Evolutionary conservation across 225 moss, liverwort and hornwort genomes (phyloP), one percentile per base, ranked within the genome.

Genomic region (Neckera pumila): DNA sequence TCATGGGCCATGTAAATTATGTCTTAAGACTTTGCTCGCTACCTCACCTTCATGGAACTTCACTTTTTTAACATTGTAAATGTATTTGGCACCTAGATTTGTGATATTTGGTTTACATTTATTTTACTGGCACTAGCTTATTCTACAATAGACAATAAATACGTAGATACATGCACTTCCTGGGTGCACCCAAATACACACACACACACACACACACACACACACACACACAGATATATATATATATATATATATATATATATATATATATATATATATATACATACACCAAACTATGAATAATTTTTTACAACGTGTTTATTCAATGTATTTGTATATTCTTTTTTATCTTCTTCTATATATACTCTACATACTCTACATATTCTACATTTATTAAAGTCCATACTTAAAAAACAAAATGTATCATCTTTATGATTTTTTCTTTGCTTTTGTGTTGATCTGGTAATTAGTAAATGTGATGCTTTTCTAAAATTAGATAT

Each of bases 11-110:
- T 0, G 6, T 0, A 73, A 0, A 17, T 73, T 73, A 28, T 45
- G 3, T 15, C 6, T 2, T 27, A 2, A 3, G 3, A 17, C 72
- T 28, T 71, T 43, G 9, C 27, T 72, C 0, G 6, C 45, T 6
- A 16, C 72, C 2, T 27, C 16, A 16, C 2, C 13, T 16, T 3
- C 17, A 27, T 43, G 2, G 43, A 73, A 47, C 4, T 30, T 45
- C 4, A 72, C 1, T 18, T 47, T 30, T 19, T 19, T 7, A 31
- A 75, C 4, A 49, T 31, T 33, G 3, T 12, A 12, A 49, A 51
- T 0, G 7, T 20, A 1, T 75, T 75, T 33, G 12, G 4, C 0
- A 0, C 1, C 0, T 1, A 0, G 0, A 33, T 49, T 0, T 49
- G 1, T 75, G 1, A 21, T 21, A 51, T 3, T 51, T 34, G 36